phyloP scores from a whole-genome alignment of 1,139 yeast species.

The Dujonia santamariae region DNA sequence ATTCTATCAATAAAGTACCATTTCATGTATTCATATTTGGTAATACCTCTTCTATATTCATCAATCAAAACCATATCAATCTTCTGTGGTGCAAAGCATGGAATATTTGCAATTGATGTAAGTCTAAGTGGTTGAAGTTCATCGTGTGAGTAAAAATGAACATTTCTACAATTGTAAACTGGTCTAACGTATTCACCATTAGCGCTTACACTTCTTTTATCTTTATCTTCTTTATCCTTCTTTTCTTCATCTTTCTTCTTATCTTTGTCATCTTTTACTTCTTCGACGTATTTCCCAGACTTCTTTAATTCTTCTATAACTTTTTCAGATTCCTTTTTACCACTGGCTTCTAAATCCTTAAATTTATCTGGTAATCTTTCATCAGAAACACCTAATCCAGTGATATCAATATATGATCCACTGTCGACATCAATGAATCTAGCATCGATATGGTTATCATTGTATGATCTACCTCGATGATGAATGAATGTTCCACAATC shows the following conservation, averaged over 20 bases:
- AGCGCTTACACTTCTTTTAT: too few species aligned
- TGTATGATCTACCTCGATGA: conserved; percentile 27
- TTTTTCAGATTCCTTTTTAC: conserved; percentile 9
- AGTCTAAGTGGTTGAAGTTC: conserved; percentile 32
- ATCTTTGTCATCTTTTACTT: conserved; percentile 10
- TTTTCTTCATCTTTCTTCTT: not conserved
- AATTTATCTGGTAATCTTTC: conserved; percentile 23
- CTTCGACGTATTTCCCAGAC: too few species aligned
- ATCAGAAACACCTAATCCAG: conserved; percentile 31
- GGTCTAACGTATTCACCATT: too few species aligned
- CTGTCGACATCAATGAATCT: conserved; percentile 39
- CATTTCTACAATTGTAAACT: conserved; percentile 30
- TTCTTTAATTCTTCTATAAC: too few species aligned
- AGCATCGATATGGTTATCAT: conserved; percentile 37
- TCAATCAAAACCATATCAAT: conserved; percentile 24
- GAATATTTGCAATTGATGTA: conserved; percentile 32
- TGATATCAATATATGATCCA: conserved; percentile 39
- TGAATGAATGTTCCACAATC: conserved; percentile 34
- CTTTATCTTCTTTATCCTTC: too few species aligned
- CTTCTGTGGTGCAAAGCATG: conserved; percentile 27
- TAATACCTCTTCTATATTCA: conserved; percentile 24
- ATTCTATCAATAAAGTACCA: conserved; percentile 21
- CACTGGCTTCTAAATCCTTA: conserved; percentile 12
- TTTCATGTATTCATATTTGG: conserved; percentile 17
- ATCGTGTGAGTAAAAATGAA: conserved; percentile 31